Base-by-base conservation (phyloP, 2,329 filamentous ascomycete species). In the Cladobotryum protrusum region DNA sequence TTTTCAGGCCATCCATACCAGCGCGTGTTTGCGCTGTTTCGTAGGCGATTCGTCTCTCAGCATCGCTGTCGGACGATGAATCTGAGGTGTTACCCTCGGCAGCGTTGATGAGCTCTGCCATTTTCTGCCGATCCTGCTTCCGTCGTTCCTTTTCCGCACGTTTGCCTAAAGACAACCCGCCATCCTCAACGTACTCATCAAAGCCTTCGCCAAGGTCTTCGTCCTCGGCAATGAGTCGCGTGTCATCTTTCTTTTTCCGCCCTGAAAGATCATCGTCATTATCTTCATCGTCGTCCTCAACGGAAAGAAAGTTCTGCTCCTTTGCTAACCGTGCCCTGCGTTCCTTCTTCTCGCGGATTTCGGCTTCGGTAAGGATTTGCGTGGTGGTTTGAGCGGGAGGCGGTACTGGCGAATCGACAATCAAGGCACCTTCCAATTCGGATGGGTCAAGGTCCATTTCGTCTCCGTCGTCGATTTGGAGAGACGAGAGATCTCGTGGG, bases 141-240 rank as follows among this genome's bases (percentile, higher is more conserved):
- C 79, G 73, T 0, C 81, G 85, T 57, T 89, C 87, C 17, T 79
- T 81, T 67, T 93, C 88, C 0, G 89, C 89, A 53, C 86, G 87
- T 54, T 78, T 82, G 33, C 90, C 89, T 0, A 96, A 74, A 1
- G 87, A 81, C 9, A 96, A 80, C 7, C 82, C 81, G 8, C 87
- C 89, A 62, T 96, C 89, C 37, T 93, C 87, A 8, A 93, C 88
- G 59, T 88, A 96, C 48, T 92, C 86, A 53, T 97, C 92, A 59
- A 95, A 97, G 0, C 90, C 91, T 69, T 97, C 93, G 35, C 87
- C 88, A 0, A 96, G 78, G 61, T 97, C 89, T 63, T 97, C 92
- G 59, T 97, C 92, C 33, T 96, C 90, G 39, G 78, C 80, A 5
- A 90, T 79, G 2, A 97, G 77, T 1, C 92, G 79, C 5, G 86